Conservation (phyloP, 2,329 filamentous ascomycete species). For the Botrytis elliptica region DNA sequence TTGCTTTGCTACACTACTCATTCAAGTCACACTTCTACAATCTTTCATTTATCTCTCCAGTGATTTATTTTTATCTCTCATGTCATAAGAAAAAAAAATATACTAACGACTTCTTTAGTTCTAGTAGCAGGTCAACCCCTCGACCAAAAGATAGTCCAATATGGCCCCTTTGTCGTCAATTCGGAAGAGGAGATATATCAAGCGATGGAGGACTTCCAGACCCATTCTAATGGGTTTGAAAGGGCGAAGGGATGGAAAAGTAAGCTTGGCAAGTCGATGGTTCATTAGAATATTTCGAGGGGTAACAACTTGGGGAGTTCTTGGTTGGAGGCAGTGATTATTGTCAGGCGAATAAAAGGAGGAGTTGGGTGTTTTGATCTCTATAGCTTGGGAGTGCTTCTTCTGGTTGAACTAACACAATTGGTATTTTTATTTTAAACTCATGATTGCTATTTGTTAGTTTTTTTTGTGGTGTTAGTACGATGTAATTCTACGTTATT, state of each 20-base stretch:
- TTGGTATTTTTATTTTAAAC: background rate
- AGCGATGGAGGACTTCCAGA: constrained; percentile 74
- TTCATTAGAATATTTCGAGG: constrained; percentile 16
- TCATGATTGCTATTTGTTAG: background rate
- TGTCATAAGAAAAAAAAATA: background rate
- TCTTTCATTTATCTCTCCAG: background rate
- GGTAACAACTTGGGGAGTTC: no score
- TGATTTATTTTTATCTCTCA: background rate
- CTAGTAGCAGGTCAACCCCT: constrained; percentile 77
- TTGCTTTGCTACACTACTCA: background rate
- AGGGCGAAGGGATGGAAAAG: constrained; percentile 75
- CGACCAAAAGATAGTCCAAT: constrained; percentile 78
- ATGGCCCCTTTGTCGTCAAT: constrained; percentile 80
- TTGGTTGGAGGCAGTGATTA: background rate
- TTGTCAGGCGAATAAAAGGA: background rate
- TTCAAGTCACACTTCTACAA: background rate
- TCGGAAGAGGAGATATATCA: constrained; percentile 71
- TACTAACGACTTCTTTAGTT: constrained; percentile 43
- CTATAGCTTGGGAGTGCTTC: background rate
- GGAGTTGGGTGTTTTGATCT: background rate
- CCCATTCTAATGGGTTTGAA: constrained; percentile 74
- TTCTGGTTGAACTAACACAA: background rate
- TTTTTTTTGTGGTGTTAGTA: background rate
- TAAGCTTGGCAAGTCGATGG: constrained; percentile 71
- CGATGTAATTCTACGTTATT: fast-evolving